phyloP scores from a whole-genome alignment of 75 land plant species.

The Sequoiadendron giganteum region DNA sequence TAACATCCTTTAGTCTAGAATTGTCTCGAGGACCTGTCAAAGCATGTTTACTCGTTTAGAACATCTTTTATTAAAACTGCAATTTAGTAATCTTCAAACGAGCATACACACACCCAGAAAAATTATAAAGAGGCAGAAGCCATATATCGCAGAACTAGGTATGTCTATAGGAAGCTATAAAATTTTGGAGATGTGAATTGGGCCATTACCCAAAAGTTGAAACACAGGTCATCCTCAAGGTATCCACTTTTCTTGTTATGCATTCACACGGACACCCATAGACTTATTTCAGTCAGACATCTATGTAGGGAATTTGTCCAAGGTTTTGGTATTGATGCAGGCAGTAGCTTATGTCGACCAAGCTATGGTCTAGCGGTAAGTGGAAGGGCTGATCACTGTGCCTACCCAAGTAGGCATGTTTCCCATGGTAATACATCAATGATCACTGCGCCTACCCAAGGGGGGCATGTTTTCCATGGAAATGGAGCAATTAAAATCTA shows the following conservation, averaged over 20 bases:
- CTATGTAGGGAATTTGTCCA: background rate
- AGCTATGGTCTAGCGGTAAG: background rate
- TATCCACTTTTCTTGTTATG: background rate
- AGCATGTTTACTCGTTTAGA: background rate
- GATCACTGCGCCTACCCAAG: no score
- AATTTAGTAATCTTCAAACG: background rate
- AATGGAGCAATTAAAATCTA: no score
- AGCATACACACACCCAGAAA: background rate
- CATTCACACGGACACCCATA: background rate
- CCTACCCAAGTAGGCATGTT: no score
- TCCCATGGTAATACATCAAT: no score
- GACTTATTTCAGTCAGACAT: background rate
- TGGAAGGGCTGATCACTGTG: background rate
- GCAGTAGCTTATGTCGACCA: background rate
- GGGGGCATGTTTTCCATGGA: background rate
- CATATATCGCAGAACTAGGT: background rate
- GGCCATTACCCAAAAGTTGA: background rate
- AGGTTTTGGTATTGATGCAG: background rate
- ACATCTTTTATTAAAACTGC: background rate
- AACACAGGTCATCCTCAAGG: background rate
- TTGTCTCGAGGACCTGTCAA: background rate
- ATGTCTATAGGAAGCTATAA: background rate
- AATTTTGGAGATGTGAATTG: no score
- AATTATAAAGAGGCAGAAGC: background rate
- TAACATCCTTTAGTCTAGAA: background rate